Evolutionary conservation across 1,284 basidiomycete species (phyloP).

Genomic region (Sphaerobolus stellatus): DNA sequence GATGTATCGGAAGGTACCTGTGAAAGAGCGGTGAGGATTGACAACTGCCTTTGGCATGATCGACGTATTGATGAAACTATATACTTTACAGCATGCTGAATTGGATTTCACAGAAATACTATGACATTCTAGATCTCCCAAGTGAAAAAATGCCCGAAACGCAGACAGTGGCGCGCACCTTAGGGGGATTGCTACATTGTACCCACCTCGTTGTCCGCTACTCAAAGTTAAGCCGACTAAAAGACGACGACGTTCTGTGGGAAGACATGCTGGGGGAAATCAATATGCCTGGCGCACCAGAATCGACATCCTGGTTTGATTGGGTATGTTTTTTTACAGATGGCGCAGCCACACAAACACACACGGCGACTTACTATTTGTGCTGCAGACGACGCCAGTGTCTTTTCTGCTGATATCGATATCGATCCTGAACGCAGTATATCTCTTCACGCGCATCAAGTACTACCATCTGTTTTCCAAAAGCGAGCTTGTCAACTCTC

Average conservation of each 20-base stretch:
- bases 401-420: constrained; percentile 51
- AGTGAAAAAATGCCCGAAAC: constrained; percentile 66
- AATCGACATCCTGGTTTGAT: constrained; percentile 70
- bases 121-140: constrained; percentile 55
- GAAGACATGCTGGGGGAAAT: constrained; percentile 71
- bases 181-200: constrained; percentile 64
- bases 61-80: not conserved
- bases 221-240: constrained; percentile 52
- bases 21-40: constrained; percentile 5
- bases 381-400: constrained; percentile 56
- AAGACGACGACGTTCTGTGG: constrained; percentile 70
- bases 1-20: constrained; percentile 8
- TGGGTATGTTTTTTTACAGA: constrained; percentile 53
- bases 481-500: constrained; percentile 63
- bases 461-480: constrained; percentile 62
- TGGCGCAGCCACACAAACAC: not conserved
- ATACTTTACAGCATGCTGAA: constrained; percentile 3
- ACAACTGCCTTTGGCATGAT: not conserved
- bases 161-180: constrained; percentile 60
- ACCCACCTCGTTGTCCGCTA: constrained; percentile 65
- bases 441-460: constrained; percentile 64
- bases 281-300: constrained; percentile 9
- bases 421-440: constrained; percentile 57
- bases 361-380: constrained; percentile 6
- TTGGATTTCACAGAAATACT: constrained; percentile 8